These are phyloP conservation scores for Anisodus acutangulus DNA, from an alignment of 257 asterid genomes.

Conservation along the genomic window DNA sequence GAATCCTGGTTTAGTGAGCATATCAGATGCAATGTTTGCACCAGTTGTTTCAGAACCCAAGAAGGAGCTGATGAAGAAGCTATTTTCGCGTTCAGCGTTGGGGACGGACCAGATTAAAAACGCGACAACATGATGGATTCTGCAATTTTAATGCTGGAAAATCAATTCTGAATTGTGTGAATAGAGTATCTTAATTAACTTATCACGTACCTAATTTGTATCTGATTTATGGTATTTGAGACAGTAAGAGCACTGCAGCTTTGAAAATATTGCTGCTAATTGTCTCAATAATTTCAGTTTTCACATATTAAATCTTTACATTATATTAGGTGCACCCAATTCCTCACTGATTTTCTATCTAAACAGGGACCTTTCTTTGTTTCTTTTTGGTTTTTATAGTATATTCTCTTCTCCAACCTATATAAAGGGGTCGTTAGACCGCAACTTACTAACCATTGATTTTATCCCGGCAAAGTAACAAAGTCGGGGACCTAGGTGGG, in stretches of 20 bases:
- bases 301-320: too few species aligned
- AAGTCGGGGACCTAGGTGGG: too few species aligned
- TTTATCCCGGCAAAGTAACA: too few species aligned
- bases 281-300: too few species aligned
- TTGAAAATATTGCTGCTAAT: neutral
- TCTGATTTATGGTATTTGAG: neutral
- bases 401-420: too few species aligned
- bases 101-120: constrained; percentile 50
- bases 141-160: neutral
- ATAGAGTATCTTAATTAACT: neutral
- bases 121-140: constrained; percentile 25
- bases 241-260: neutral
- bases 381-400: too few species aligned
- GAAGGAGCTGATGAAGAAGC: too few species aligned
- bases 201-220: neutral
- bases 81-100: neutral
- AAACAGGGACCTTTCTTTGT: too few species aligned
- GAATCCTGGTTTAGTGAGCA: constrained; percentile 66
- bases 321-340: too few species aligned
- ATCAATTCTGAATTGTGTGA: neutral
- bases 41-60: constrained; percentile 32
- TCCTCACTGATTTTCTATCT: too few species aligned
- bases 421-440: too few species aligned
- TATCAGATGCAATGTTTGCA: constrained; percentile 51
- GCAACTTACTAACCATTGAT: too few species aligned